phyloP scores from a whole-genome alignment of 2,329 filamentous ascomycete species.

The Didymella pinodella region DNA sequence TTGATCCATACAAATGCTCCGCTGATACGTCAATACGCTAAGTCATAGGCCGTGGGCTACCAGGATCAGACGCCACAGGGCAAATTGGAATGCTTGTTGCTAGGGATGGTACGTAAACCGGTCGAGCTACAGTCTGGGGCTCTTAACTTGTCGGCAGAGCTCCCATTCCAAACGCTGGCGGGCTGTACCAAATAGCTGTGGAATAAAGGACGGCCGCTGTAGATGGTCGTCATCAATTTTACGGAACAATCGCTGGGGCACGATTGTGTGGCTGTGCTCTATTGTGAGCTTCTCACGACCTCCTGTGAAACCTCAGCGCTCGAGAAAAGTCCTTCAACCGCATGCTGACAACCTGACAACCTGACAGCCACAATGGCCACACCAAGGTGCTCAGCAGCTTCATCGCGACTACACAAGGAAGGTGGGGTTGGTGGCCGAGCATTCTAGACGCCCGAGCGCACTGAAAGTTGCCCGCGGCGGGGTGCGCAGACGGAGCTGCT shows the following conservation, averaged over 20 bases:
- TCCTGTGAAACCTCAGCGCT: not conserved
- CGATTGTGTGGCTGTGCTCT: not conserved
- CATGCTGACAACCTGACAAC: slow-evolving; percentile 20
- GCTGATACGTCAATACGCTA: slow-evolving; percentile 25
- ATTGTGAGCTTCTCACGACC: not conserved
- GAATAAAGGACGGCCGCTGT: slow-evolving; percentile 8
- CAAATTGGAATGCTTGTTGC: slow-evolving; percentile 24
- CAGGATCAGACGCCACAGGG: slow-evolving; percentile 8
- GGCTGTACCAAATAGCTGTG: slow-evolving; percentile 17
- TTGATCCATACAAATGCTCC: slow-evolving; percentile 24
- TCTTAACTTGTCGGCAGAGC: slow-evolving; percentile 19
- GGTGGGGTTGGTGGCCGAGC: slow-evolving; percentile 20
- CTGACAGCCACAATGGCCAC: slow-evolving; percentile 11
- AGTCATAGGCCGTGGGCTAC: slow-evolving; percentile 21
- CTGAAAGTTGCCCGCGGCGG: slow-evolving; percentile 1
- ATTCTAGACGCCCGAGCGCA: slow-evolving; percentile 16
- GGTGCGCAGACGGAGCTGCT: slow-evolving; percentile 17
- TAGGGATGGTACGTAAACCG: slow-evolving; percentile 32
- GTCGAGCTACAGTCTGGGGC: slow-evolving; percentile 19
- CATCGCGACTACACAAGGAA: slow-evolving; percentile 10
- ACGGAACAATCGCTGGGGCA: not conserved
- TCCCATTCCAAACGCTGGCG: slow-evolving; percentile 29
- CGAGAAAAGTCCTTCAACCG: slow-evolving; percentile 6
- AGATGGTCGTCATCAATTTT: not conserved
- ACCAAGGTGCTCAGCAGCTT: slow-evolving; percentile 16